Conservation (phyloP, 179 eudicot genomes). For the Vitellaria paradoxa region DNA sequence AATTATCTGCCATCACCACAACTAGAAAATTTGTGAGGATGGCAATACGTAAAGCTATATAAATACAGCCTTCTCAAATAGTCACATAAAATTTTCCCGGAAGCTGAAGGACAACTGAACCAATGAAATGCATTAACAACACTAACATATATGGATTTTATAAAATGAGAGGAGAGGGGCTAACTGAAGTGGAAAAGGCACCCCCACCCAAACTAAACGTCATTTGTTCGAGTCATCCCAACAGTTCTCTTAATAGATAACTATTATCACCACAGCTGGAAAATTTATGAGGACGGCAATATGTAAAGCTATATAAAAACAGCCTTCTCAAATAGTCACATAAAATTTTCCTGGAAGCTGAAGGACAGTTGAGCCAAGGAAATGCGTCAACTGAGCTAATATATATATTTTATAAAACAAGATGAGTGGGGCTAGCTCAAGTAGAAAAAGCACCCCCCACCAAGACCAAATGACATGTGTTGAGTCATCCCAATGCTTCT, state of each 20-base stretch:
- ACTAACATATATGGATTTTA: neutral
- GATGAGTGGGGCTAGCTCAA: too few relatives aligned
- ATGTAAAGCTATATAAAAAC: neutral
- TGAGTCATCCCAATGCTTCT: too few relatives aligned
- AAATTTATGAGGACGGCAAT: neutral
- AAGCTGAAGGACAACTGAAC: neutral
- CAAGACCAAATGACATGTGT: too few relatives aligned
- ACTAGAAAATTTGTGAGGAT: neutral
- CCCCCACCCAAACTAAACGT: too few relatives aligned
- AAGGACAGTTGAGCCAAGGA: neutral
- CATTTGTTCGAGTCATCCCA: too few relatives aligned
- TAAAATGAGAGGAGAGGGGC: too few relatives aligned
- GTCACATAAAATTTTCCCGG: neutral
- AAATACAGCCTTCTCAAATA: neutral
- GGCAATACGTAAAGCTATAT: neutral
- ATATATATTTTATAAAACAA: too few relatives aligned
- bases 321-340: neutral
- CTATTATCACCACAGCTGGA: neutral
- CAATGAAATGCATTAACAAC: neutral
- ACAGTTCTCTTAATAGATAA: too few relatives aligned
- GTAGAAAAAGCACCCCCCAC: too few relatives aligned
- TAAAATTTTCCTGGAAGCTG: neutral
- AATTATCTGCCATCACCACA: slow-evolving; percentile 1
- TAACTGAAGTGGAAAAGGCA: too few relatives aligned
- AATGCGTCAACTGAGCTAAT: neutral